Evolutionary conservation across 2,329 filamentous ascomycete genomes (phyloP), one percentile per base, ranked within the genome.

Genomic region (Rugonectria rugulosa): DNA sequence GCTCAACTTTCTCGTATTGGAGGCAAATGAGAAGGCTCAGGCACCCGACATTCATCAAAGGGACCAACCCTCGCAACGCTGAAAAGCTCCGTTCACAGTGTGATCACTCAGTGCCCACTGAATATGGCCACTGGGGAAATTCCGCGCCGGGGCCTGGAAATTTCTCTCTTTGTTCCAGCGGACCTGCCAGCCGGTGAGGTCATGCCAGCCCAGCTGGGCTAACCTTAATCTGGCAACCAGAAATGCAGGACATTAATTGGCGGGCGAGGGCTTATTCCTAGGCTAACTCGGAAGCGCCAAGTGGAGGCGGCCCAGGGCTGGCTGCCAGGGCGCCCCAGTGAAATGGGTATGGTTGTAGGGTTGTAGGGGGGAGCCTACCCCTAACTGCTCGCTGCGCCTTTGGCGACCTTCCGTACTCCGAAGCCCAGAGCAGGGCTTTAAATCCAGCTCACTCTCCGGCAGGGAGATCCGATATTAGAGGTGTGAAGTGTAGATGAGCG

Each of bases 181-280:
- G n/a, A n/a, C 19, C 15, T 40, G 11, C 37, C 50, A 42, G 19
- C 51, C 31, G 21, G 40, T 56, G 53, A 56, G 53, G 53, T 56
- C 53, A 55, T 56, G 46, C 36, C 46, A 45, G 53, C 53, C 46
- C 29, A 41, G 53, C 46, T 46, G 41, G 53, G 53, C 53, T 56
- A 56, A 56, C 53, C 53, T 56, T 56, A 56, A 45, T 56, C 15
- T 21, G 53, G 53, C 19, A 53, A 27, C 26, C 27, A 32, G 38
- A 20, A 31, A 47, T 43, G 27, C 26, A 41, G 34, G 46, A n/a
- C 41, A 50, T 46, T 51, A 36, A 55, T 50, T 55, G 34, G 48
- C 24, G 26, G 40, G 31, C 10, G 23, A 24, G 17, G 44, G 24
- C 8, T 24, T n/a, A n/a, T 5, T 32, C 29, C 12, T 5, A 5